Percentiles rank a stretch among this genome's conserved stretches.
phyloP scores from a whole-genome alignment of 805 yeast species.

The Candida mattraensis region DNA sequence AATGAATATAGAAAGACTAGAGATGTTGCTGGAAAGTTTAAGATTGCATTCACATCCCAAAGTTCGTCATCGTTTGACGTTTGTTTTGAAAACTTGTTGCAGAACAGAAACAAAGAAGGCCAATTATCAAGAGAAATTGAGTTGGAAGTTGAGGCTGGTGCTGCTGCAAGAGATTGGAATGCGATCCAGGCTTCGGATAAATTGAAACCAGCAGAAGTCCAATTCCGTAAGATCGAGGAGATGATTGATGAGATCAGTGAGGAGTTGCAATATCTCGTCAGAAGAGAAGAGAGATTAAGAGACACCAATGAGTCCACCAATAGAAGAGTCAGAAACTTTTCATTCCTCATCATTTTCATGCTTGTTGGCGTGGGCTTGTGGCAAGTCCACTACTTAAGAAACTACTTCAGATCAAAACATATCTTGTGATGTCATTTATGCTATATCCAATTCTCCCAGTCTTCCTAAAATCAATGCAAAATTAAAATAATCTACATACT shows the following conservation, averaged over 20 bases:
- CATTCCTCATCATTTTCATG: slow-evolving; percentile 63
- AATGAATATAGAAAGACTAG: slow-evolving; percentile 80
- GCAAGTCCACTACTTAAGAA: slow-evolving; percentile 90
- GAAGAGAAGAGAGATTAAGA: slow-evolving; percentile 89
- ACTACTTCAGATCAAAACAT: slow-evolving; percentile 86
- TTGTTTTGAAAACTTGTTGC: slow-evolving; percentile 73
- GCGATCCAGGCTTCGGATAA: slow-evolving; percentile 90
- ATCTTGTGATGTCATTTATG: slow-evolving; percentile 45
- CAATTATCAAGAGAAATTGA: slow-evolving; percentile 68
- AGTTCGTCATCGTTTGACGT: slow-evolving; percentile 84
- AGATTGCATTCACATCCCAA: slow-evolving; percentile 83
- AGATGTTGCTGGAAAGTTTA: slow-evolving; percentile 69
- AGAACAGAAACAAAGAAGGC: slow-evolving; percentile 41
- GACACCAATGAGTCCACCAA: slow-evolving; percentile 97
- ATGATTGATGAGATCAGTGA: slow-evolving; percentile 75
- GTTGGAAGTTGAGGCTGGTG: slow-evolving; percentile 90
- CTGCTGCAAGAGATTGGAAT: slow-evolving; percentile 98
- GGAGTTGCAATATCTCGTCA: slow-evolving; percentile 80
- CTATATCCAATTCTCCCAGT: slow-evolving; percentile 38
- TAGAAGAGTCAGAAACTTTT: slow-evolving; percentile 86
- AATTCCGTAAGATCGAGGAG: slow-evolving; percentile 83
- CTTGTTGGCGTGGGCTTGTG: slow-evolving; percentile 82
- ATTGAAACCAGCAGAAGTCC: slow-evolving; percentile 89
- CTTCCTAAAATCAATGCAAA: slow-evolving; percentile 50
- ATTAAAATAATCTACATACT: slow-evolving; percentile 41